Base-by-base conservation (phyloP, 176 grass and related monocot species). In the Puya raimondii region DNA sequence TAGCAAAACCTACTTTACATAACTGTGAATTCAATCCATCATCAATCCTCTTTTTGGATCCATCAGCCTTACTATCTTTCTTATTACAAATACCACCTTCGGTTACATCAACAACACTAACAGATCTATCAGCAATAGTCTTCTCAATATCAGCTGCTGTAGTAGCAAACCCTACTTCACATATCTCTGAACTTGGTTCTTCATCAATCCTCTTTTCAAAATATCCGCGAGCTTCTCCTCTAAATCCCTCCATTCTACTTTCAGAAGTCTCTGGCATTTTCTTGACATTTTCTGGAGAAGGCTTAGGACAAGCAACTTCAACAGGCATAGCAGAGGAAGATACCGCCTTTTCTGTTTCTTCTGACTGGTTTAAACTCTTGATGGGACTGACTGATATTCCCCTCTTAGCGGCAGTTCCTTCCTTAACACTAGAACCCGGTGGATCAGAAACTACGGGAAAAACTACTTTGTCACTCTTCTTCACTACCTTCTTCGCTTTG, bases 111-210 rank as follows among this genome's bases (percentile, higher is more conserved):
- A 64, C 74, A 80, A 29, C 56, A 4, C 53, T 80, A 48, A 78
- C 23, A 13, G 65, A 78, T 67, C 78, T 80, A 21, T 74, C 72
- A 74, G 23, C 72, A 78, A 8, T 48, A 78, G 77, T 71, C 53
- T 87, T 90, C 49, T 90, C 91, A 78, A 65, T 68, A 64, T 75
- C 81, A 13, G 72, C 85, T 5, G 87, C 47, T n/a, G 42, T 66
- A 58, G 70, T 83, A 75, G 77, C 83, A 66, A 85, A 82, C 70
- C 74, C 83, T 47, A 86, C 73, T 72, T 88, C 86, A 66, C 64
- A 17, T 50, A 76, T 79, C 69, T 90, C 85, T 66, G 53, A 85
- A 75, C 23, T 65, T 10, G 68, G 77, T 81, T 85, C 79, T 64
- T 72, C 47, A 47, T 0, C 59, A 72, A 79, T 82, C 54, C 72